These are phyloP conservation scores for Pythium dissimile DNA, from an alignment of 352 stramenopile genomes.

Conservation along the genomic window DNA sequence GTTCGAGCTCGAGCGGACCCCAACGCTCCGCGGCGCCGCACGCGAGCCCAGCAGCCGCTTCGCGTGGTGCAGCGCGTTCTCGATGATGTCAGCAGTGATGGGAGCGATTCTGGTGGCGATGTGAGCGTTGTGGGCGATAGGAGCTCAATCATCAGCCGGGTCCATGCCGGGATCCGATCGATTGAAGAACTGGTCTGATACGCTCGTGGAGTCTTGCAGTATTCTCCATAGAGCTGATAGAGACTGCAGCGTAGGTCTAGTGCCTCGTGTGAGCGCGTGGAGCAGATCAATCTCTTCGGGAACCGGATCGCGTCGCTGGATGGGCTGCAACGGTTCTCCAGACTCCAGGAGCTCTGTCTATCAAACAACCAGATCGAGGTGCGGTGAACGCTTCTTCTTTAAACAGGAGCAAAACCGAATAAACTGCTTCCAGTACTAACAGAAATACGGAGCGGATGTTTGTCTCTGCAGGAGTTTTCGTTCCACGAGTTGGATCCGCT, in stretches of 20 bases:
- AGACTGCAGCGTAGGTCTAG: neutral
- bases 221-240: neutral
- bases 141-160: conserved; percentile 10
- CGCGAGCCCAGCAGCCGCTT: too few relatives aligned
- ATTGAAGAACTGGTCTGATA: conserved; percentile 11
- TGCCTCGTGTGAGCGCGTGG: conserved; percentile 29
- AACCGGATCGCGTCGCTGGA: conserved; percentile 66
- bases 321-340: conserved; percentile 58
- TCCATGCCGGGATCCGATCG: conserved; percentile 15
- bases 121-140: neutral
- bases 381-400: too few relatives aligned
- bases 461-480: conserved; percentile 43
- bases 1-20: too few relatives aligned
- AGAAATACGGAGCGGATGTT: neutral
- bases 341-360: conserved; percentile 70
- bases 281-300: conserved; percentile 78
- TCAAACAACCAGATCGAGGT: conserved; percentile 79
- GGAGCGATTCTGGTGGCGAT: neutral
- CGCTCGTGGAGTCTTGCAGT: too few relatives aligned
- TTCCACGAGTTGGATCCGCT: conserved; percentile 62
- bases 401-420: too few relatives aligned
- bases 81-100: neutral
- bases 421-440: neutral
- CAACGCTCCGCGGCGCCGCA: too few relatives aligned
- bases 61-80: too few relatives aligned